Conservation (phyloP, 352 stramenopile genomes). For the Globisporangium middletonii region DNA sequence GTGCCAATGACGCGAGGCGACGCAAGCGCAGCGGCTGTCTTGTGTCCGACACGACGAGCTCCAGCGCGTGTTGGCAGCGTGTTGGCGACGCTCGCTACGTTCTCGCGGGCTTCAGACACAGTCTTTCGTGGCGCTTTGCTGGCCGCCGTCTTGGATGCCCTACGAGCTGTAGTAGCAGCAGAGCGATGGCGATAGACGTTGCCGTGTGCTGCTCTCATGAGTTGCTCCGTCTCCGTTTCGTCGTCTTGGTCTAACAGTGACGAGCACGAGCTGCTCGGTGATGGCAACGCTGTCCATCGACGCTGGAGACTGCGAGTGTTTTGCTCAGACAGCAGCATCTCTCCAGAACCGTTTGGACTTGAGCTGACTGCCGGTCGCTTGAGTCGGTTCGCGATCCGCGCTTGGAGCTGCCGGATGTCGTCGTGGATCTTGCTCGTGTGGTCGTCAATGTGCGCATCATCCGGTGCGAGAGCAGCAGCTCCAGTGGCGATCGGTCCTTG, state of each 20-base stretch:
- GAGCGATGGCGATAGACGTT: not conserved
- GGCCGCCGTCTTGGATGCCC: not conserved
- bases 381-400: conserved; percentile 54
- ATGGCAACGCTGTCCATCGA: conserved; percentile 1
- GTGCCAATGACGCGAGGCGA: not conserved
- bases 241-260: conserved; percentile 27
- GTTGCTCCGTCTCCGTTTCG: not conserved
- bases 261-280: conserved; percentile 23
- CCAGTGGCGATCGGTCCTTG: too few species aligned
- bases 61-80: not conserved
- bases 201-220: not conserved
- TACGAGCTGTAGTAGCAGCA: not conserved
- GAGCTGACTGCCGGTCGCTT: conserved; percentile 26
- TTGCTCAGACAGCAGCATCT: not conserved
- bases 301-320: not conserved
- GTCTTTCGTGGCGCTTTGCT: not conserved
- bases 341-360: not conserved
- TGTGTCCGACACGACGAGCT: not conserved
- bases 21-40: not conserved
- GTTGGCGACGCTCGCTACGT: conserved; percentile 3
- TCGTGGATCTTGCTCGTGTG: conserved; percentile 65
- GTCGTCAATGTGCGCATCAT: conserved; percentile 28
- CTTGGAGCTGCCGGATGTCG: conserved; percentile 63
- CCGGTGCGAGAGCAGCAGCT: too few species aligned
- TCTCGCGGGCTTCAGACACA: not conserved